These are phyloP conservation scores for Penicillium cinerascens DNA, from an alignment of 495 filamentous ascomycete species.

Conservation along the genomic window DNA sequence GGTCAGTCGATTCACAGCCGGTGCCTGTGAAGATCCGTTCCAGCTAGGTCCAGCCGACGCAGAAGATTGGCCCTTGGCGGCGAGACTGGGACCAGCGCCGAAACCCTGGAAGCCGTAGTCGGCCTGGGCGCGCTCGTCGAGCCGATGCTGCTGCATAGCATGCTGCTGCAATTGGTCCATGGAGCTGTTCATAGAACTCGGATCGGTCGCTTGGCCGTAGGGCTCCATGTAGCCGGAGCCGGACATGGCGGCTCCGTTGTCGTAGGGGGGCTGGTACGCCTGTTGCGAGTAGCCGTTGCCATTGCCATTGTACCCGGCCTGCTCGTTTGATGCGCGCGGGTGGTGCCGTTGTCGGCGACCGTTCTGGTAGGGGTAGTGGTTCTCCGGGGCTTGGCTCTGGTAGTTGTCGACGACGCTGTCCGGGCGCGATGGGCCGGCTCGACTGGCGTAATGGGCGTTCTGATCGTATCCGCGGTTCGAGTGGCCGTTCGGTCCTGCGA, in stretches of 20 bases:
- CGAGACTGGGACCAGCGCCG: conserved; percentile 35
- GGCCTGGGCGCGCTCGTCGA: conserved; percentile 46
- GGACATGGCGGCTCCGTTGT: conserved; percentile 73
- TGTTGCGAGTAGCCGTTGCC: conserved; percentile 58
- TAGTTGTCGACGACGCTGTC: conserved; percentile 55
- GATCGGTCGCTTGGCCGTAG: conserved; percentile 79
- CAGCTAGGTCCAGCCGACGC: conserved; percentile 1
- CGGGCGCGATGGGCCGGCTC: conserved; percentile 43
- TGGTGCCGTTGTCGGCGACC: conserved; percentile 40
- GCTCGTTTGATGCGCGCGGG: conserved; percentile 50
- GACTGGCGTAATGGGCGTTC: conserved; percentile 48
- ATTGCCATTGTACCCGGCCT: conserved; percentile 28
- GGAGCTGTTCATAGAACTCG: conserved; percentile 87
- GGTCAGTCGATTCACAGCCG: conserved; percentile 20
- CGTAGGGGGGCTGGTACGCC: conserved; percentile 72
- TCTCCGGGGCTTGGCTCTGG: conserved; percentile 35
- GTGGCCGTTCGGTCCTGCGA: conserved; percentile 24
- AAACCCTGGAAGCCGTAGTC: conserved; percentile 58
- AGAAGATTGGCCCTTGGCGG: conserved; percentile 8
- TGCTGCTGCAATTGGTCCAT: conserved; percentile 67
- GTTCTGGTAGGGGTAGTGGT: conserved; percentile 36
- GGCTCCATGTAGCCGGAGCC: conserved; percentile 63
- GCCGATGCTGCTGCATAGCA: conserved; percentile 35
- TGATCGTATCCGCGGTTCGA: conserved; percentile 49
- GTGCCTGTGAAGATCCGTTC: conserved; percentile 27